Percentiles rank a stretch among this genome's conserved stretches.
Conservation (phyloP, 148 eudicot genomes). For the Spergularia marina region DNA sequence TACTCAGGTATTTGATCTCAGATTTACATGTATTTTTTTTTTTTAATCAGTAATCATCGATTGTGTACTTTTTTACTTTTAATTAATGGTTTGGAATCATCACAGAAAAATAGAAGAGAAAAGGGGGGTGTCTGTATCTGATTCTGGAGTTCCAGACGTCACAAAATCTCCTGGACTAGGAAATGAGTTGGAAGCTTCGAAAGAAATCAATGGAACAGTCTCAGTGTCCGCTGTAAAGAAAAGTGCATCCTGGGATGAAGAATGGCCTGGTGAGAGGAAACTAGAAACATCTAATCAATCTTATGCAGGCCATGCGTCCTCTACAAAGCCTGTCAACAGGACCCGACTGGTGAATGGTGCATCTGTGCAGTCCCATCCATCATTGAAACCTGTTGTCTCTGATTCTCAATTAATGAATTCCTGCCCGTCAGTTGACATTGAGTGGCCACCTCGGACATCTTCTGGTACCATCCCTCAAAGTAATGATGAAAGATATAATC, state of each 20-base stretch:
- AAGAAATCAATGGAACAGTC: slow-evolving; percentile 36
- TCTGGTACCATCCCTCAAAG: slow-evolving; percentile 36
- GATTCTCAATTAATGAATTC: slow-evolving; percentile 44
- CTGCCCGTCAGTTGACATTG: slow-evolving; percentile 71
- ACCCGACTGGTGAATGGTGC: slow-evolving; percentile 32
- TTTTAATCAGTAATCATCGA: background rate
- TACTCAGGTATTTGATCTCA: slow-evolving; percentile 55
- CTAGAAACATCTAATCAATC: slow-evolving; percentile 33
- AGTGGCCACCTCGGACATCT: slow-evolving; percentile 86
- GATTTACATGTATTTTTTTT: background rate
- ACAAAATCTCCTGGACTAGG: slow-evolving; percentile 43
- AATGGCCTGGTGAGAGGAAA: slow-evolving; percentile 56
- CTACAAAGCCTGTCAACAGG: slow-evolving; percentile 36
- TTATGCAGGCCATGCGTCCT: slow-evolving; percentile 30
- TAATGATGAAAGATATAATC: slow-evolving; percentile 33
- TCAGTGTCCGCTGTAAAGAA: slow-evolving; percentile 44
- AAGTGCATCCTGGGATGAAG: slow-evolving; percentile 83
- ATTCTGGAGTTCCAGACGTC: slow-evolving; percentile 55
- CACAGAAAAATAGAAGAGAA: slow-evolving; percentile 87
- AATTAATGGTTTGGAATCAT: slow-evolving; percentile 9
- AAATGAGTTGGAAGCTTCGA: slow-evolving; percentile 26
- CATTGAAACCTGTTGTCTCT: slow-evolving; percentile 36
- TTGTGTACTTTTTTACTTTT: background rate
- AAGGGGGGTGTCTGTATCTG: slow-evolving; percentile 78
- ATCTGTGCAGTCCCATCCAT: slow-evolving; percentile 24